Base-by-base conservation (phyloP, 148 eudicot species). In the Nyssa sinensis region DNA sequence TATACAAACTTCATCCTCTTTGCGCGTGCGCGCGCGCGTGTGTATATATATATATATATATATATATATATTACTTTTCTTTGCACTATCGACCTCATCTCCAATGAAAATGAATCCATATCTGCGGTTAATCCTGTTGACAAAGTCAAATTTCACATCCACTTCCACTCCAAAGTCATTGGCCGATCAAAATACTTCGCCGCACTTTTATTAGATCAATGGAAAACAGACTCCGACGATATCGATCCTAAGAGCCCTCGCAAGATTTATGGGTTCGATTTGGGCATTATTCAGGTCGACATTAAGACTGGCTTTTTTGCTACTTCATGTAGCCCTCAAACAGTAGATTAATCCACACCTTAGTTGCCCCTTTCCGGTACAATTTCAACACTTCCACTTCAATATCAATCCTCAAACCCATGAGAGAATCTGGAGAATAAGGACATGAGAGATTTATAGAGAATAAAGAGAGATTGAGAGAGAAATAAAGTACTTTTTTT, bases 131-230 rank as follows among this genome's bases (percentile, higher is more conserved):
- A 75, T 62, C n/a, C 79, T 27, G 82, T 62, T 44, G 73, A 80
- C 17, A 77, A 70, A 19, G 34, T 77, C 72, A 82, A 87, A 65
- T 81, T 83, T 30, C 82, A 86, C 70, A 55, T 93, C 63, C 85
- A 81, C 62, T 86, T 92, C 12, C 98, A 94, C 78, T 92, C 98
- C 0, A 34, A 76, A n/a, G 85, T 78, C 7, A 81, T 92, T 65
- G 76, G 80, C 60, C 76, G 85, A 4, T 91, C 98, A 8, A 92
- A 88, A 57, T 94, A 88, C 77, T 94, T 94, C 61, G 72, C 81
- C 21, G 83, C 97, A 0, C 75, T 92, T 21, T 77, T 94, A 2
- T 94, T 96, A 0, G 92, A 86, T 78, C 96, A 97, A 14, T 94
- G 98, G 98, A 78, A 60, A 37, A 77, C 58, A 1, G 83, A 89